Percentiles rank a stretch among this genome's conserved stretches.
These are phyloP conservation scores for Rhizoclosmatium globosum DNA, from an alignment of 192 early-diverging fungal genomes.

Conservation along the genomic window DNA sequence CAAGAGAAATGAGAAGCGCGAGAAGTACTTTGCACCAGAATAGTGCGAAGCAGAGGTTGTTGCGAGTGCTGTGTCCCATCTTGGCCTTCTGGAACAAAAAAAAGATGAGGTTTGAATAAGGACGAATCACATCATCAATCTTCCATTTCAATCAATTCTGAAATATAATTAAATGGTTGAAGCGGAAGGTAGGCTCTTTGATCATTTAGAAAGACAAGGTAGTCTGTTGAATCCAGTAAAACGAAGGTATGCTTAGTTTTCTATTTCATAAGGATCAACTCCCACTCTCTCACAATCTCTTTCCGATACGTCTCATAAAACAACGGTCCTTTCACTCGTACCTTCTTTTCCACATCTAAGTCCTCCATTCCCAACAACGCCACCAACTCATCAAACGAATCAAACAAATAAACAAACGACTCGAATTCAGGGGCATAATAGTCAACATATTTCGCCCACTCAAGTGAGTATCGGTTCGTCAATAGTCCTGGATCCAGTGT, in stretches of 20 bases:
- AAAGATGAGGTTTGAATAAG: no score
- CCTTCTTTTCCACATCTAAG: constrained; percentile 4
- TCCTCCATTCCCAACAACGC: not conserved
- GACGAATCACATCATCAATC: no score
- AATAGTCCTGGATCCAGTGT: not conserved
- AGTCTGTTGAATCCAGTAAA: no score
- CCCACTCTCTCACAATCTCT: not conserved
- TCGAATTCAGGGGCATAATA: constrained; percentile 5
- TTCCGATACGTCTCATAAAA: not conserved
- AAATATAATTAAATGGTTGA: no score
- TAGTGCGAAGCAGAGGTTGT: constrained; percentile 2
- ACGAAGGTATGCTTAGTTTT: no score
- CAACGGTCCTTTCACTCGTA: not conserved
- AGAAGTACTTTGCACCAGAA: constrained; percentile 11
- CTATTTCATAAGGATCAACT: no score
- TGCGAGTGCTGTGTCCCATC: constrained; percentile 13
- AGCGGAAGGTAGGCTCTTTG: no score
- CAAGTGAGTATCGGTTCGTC: not conserved
- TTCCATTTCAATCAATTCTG: no score
- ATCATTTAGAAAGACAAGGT: no score
- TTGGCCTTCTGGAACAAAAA: not conserved
- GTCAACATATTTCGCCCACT: constrained; percentile 3
- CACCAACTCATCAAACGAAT: constrained; percentile 27
- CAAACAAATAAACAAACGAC: constrained; percentile 13
- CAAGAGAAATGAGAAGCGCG: not conserved